phyloP scores from a whole-genome alignment of 1,139 yeast species.

The Yamadazyma triangularis region DNA sequence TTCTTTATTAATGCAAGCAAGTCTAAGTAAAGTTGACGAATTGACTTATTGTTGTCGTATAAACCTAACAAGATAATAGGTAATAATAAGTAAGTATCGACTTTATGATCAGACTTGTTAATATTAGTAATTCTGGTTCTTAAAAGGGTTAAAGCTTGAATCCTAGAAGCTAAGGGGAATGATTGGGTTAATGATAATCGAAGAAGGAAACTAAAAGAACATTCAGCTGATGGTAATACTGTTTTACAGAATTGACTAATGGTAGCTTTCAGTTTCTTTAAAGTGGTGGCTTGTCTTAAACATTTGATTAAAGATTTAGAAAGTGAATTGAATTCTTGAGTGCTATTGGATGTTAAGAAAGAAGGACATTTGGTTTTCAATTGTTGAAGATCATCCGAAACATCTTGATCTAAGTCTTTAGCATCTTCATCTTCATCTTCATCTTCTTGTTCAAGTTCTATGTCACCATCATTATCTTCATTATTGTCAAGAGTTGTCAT shows the following conservation, averaged over 20 bases:
- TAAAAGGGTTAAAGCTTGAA: constrained; percentile 40
- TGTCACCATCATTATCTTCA: constrained; percentile 14
- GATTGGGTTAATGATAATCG: constrained; percentile 53
- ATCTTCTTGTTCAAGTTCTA: constrained; percentile 11
- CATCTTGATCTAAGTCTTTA: constrained; percentile 5
- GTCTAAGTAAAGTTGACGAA: constrained; percentile 25
- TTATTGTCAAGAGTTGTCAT: constrained; percentile 51
- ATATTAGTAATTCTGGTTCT: constrained; percentile 28
- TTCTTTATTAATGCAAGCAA: constrained; percentile 13
- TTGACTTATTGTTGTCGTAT: constrained; percentile 21
- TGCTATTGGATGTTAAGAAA: constrained; percentile 34
- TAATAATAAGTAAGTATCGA: constrained; percentile 25
- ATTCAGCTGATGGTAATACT: constrained; percentile 26
- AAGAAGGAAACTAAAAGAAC: constrained; percentile 51
- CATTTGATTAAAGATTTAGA: constrained; percentile 14
- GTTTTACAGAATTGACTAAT: constrained; percentile 10
- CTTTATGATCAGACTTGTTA: constrained; percentile 10
- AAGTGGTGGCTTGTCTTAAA: not conserved
- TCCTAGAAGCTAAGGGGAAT: constrained; percentile 53
- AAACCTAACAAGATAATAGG: constrained; percentile 38
- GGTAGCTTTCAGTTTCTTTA: constrained; percentile 3
- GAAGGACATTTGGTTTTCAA: constrained; percentile 20
- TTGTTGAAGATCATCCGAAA: constrained; percentile 1
- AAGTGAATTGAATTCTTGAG: constrained; percentile 41
- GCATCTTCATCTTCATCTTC: constrained; percentile 5